A percentile compares a stretch with the other conserved stretches of the same genome.
Evolutionary conservation across 345 rosid species (phyloP).

Genomic region (Luvunga scandens): DNA sequence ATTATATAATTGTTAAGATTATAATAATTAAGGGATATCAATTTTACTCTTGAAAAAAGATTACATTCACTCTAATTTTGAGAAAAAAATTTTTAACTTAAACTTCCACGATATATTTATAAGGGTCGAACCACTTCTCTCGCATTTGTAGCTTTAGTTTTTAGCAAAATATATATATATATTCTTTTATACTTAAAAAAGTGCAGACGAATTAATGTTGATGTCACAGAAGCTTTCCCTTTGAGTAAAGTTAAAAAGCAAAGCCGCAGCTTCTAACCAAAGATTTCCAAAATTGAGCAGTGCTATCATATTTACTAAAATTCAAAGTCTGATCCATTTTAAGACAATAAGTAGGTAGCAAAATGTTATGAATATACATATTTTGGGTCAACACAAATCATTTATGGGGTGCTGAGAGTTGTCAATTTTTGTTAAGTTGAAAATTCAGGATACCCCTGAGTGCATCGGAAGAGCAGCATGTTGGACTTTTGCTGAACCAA

Average conservation of each 20-base stretch:
- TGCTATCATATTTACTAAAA: too few species aligned
- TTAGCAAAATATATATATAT: too few species aligned
- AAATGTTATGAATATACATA: background rate
- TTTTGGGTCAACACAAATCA: background rate
- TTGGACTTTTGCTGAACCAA: background rate
- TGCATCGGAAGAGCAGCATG: background rate
- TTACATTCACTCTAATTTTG: too few species aligned
- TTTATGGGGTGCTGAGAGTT: background rate
- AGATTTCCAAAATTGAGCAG: background rate
- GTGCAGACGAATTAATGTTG: background rate
- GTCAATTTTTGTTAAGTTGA: background rate
- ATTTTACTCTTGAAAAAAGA: too few species aligned
- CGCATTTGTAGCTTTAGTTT: too few species aligned
- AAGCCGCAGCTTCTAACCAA: background rate
- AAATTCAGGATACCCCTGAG: background rate
- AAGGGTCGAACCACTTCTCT: too few species aligned
- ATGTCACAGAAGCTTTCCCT: constrained; percentile 14
- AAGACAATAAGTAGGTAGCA: background rate
- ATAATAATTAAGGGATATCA: too few species aligned
- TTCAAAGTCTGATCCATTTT: background rate
- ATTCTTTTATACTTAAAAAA: background rate
- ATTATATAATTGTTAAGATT: too few species aligned
- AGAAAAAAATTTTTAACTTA: too few species aligned
- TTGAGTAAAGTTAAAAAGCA: constrained; percentile 23
- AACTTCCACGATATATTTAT: too few species aligned